phyloP scores from a whole-genome alignment of 139 green algal genomes.

The Picochlorum sp. region DNA sequence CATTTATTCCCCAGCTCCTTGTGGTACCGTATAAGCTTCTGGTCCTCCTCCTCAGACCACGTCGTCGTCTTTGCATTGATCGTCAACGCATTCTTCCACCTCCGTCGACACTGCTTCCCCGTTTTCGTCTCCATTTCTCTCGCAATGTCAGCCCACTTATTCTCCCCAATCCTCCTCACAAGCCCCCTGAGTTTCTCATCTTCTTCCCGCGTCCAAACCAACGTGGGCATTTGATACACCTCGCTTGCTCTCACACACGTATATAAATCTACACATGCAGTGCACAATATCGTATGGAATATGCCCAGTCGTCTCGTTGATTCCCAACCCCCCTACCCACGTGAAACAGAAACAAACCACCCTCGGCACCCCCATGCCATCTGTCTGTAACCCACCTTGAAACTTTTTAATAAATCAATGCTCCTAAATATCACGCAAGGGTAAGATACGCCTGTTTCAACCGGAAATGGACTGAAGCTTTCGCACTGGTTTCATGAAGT shows the following conservation, averaged over 20 bases:
- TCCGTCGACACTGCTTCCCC: conserved; percentile 47
- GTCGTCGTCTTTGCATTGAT: conserved; percentile 25
- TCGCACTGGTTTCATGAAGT: no score
- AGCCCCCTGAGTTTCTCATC: conserved; percentile 37
- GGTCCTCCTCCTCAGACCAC: conserved; percentile 17
- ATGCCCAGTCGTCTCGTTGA: no score
- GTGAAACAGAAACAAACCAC: no score
- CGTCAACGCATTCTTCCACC: conserved; percentile 63
- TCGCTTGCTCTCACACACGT: neutral
- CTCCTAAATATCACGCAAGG: no score
- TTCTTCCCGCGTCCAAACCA: conserved; percentile 26
- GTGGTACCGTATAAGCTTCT: conserved; percentile 15
- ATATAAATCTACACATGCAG: no score
- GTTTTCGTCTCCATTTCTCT: conserved; percentile 34
- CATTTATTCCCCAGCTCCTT: conserved; percentile 32
- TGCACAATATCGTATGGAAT: no score
- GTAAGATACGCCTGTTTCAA: no score
- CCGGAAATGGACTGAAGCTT: no score
- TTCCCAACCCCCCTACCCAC: no score
- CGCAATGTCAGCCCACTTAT: conserved; percentile 49
- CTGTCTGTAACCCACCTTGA: no score
- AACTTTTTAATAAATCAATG: no score
- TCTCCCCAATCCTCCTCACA: conserved; percentile 40
- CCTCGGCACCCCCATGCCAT: no score
- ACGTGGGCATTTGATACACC: neutral